Evolutionary conservation across 768 basidiomycete genomes (phyloP).

Genomic region (Russula foetens): DNA sequence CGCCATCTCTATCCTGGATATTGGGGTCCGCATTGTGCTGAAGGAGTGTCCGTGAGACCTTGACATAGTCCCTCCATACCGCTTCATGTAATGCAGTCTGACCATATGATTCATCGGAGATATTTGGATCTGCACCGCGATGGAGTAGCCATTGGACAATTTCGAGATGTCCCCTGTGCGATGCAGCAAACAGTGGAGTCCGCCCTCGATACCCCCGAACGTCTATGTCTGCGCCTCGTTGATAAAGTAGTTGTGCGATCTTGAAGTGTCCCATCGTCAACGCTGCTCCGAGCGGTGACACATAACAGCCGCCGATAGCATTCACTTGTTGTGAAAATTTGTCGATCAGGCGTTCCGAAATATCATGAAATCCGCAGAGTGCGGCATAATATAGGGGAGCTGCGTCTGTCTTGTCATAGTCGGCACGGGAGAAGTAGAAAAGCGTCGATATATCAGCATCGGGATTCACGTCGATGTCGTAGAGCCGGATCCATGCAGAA

Average conservation of each 20-base stretch:
- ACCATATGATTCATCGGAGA: too few relatives aligned
- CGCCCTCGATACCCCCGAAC: fast-evolving
- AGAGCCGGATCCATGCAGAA: neutral
- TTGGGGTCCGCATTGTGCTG: neutral
- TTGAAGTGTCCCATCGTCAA: neutral
- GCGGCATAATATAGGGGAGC: too few relatives aligned
- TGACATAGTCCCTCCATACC: too few relatives aligned
- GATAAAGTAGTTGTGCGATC: neutral
- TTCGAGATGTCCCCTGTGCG: neutral
- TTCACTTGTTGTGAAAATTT: too few relatives aligned
- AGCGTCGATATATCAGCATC: neutral
- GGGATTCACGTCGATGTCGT: neutral
- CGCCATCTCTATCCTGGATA: neutral
- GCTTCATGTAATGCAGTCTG: too few relatives aligned
- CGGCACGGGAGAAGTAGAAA: neutral
- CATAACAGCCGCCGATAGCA: too few relatives aligned
- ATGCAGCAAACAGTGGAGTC: neutral
- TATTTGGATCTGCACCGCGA: neutral
- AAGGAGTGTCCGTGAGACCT: neutral
- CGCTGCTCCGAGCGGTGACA: neutral
- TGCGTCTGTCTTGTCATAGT: too few relatives aligned
- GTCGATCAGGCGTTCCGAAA: too few relatives aligned
- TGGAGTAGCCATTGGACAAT: neutral
- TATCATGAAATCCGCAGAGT: too few relatives aligned
- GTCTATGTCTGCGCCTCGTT: neutral